A percentile compares a stretch with the other conserved stretches of the same genome.
phyloP scores from a whole-genome alignment of 73 alveolate genomes.

The Breviolum minutum region DNA sequence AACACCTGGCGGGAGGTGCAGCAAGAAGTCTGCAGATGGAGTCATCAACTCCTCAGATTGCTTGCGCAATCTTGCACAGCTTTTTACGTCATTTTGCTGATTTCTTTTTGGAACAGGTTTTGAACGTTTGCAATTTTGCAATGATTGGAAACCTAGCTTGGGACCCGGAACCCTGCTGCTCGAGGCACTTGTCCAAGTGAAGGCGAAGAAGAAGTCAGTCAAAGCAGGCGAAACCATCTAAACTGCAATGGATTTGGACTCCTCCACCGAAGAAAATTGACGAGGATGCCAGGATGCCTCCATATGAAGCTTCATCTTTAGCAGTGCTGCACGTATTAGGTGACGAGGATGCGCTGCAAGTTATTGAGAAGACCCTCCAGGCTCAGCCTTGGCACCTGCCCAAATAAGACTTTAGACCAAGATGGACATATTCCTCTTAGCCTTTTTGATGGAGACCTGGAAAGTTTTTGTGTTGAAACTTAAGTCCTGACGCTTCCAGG shows the following conservation, averaged over 20 bases:
- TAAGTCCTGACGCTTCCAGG: neutral
- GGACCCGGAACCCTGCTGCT: neutral
- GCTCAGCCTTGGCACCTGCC: neutral
- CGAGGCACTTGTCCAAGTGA: constrained; percentile 29
- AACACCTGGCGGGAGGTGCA: constrained; percentile 24
- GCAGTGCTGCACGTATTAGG: neutral
- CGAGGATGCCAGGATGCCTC: neutral
- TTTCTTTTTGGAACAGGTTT: too few species aligned
- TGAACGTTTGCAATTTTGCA: too few species aligned
- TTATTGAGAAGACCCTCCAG: constrained; percentile 30
- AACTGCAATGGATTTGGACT: neutral
- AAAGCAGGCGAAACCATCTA: neutral
- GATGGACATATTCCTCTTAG: too few species aligned
- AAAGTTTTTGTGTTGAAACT: neutral
- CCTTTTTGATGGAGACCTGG: too few species aligned
- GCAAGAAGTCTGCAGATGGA: neutral
- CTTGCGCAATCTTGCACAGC: too few species aligned
- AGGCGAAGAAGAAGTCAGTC: constrained; percentile 41
- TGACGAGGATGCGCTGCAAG: constrained; percentile 24
- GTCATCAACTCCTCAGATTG: too few species aligned
- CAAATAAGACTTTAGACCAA: too few species aligned
- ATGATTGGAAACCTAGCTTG: too few species aligned
- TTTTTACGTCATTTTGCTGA: too few species aligned
- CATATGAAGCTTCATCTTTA: neutral
- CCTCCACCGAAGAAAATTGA: neutral